Evolutionary conservation across 2,329 filamentous ascomycete species (phyloP).

Genomic region (Sclerotinia spermophila): DNA sequence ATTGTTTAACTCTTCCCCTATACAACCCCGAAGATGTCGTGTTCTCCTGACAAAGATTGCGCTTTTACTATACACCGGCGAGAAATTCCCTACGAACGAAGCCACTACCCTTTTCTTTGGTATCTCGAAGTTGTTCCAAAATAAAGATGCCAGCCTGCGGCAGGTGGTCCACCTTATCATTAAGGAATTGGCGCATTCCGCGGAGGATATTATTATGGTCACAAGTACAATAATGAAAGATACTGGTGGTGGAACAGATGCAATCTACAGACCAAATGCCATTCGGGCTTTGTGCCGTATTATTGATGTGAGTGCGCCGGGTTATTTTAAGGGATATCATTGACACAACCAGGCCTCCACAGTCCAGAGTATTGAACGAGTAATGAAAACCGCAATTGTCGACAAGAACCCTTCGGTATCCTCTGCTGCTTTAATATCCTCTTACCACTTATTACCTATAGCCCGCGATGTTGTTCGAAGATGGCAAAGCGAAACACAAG

Average conservation of each 20-base stretch:
- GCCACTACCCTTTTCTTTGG: constrained; percentile 98
- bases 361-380: constrained; percentile 94
- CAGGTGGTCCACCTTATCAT: constrained; percentile 99
- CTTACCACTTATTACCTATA: constrained; percentile 95
- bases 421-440: constrained; percentile 91
- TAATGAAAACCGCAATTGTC: constrained; percentile 98
- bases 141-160: constrained; percentile 95
- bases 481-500: constrained; percentile 98
- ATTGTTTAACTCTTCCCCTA: constrained; percentile 95
- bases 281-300: constrained; percentile 94
- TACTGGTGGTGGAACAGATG: constrained; percentile 89
- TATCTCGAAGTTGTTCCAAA: constrained; percentile 98
- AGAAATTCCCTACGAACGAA: constrained; percentile 95
- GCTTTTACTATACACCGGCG: constrained; percentile 91
- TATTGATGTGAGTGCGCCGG: constrained; percentile 70
- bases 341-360: constrained; percentile 67
- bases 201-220: constrained; percentile 99
- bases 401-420: constrained; percentile 98
- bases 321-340: constrained; percentile 25
- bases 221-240: constrained; percentile 99
- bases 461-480: constrained; percentile 91
- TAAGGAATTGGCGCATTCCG: constrained; percentile 93
- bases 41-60: constrained; percentile 97
- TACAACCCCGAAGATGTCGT: constrained; percentile 95
- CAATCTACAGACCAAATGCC: constrained; percentile 90